These are phyloP conservation scores for Monilinia vaccinii-corymbosi DNA, from an alignment of 2,329 filamentous ascomycete genomes.

Conservation along the genomic window DNA sequence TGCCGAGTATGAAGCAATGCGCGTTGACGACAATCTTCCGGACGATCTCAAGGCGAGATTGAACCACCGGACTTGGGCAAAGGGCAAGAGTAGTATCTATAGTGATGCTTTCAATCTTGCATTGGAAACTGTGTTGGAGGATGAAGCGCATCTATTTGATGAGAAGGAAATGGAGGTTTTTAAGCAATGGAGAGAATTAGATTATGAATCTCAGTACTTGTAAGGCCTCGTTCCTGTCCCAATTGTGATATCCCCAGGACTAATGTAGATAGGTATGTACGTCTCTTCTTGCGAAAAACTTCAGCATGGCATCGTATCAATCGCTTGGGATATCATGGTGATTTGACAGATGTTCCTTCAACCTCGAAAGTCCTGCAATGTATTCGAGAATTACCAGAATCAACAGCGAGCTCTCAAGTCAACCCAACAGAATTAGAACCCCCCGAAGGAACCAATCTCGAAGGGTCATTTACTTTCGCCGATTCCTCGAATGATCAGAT, in stretches of 20 bases:
- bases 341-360: slow-evolving; percentile 64
- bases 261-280: slow-evolving; percentile 59
- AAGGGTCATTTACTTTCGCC: slow-evolving; percentile 62
- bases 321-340: slow-evolving; percentile 69
- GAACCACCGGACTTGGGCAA: slow-evolving; percentile 55
- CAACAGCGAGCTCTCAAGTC: slow-evolving; percentile 15
- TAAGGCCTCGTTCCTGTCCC: slow-evolving; percentile 38
- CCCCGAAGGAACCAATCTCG: slow-evolving; percentile 40
- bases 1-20: slow-evolving; percentile 64
- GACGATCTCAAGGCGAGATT: slow-evolving; percentile 40
- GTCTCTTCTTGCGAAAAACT: slow-evolving; percentile 86
- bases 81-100: slow-evolving; percentile 81
- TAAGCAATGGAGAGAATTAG: slow-evolving; percentile 58
- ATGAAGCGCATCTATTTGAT: slow-evolving; percentile 83
- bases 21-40: slow-evolving; percentile 30
- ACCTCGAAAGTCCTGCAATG: slow-evolving; percentile 59
- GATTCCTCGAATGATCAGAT: slow-evolving; percentile 69
- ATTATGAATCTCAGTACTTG: slow-evolving; percentile 86
- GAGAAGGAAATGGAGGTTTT: slow-evolving; percentile 72
- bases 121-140: slow-evolving; percentile 77
- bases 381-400: slow-evolving; percentile 43
- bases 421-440: slow-evolving; percentile 39
- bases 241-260: neutral
- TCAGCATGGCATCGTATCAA: slow-evolving; percentile 81
- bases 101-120: slow-evolving; percentile 95